Evolutionary conservation across 2,329 filamentous ascomycete species (phyloP).

Genomic region (Colletotrichum musicola): DNA sequence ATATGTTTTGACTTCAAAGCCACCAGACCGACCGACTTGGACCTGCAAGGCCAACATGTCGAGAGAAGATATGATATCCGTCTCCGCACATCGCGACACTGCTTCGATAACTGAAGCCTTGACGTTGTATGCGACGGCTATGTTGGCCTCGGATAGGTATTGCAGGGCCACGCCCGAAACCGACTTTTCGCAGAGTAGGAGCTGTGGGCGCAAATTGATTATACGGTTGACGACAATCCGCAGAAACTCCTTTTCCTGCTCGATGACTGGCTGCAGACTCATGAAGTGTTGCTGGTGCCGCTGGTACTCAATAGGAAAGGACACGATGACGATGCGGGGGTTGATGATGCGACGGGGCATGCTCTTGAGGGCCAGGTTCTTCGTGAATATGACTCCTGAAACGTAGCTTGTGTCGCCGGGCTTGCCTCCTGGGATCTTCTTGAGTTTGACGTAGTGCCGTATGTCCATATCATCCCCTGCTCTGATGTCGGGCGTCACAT

Average conservation of each 20-base stretch:
- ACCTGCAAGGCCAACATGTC: conserved; percentile 88
- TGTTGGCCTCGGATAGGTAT: conserved; percentile 87
- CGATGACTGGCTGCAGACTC: conserved; percentile 96
- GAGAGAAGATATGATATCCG: conserved; percentile 92
- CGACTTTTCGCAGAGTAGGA: conserved; percentile 92
- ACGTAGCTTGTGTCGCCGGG: conserved; percentile 96
- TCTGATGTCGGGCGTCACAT: conserved; percentile 93
- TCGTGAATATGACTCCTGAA: conserved; percentile 96
- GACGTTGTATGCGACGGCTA: conserved; percentile 96
- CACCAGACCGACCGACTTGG: conserved; percentile 82
- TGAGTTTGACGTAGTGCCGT: conserved; percentile 95
- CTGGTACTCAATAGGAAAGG: conserved; percentile 96
- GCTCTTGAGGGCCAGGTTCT: conserved; percentile 95
- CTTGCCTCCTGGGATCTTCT: conserved; percentile 92
- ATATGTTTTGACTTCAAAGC: conserved; percentile 96
- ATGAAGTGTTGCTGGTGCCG: conserved; percentile 93
- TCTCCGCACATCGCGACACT: conserved; percentile 91
- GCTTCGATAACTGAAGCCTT: conserved; percentile 96
- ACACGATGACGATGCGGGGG: conserved; percentile 91
- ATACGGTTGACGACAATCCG: conserved; percentile 93
- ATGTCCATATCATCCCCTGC: conserved; percentile 96
- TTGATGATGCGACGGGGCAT: conserved; percentile 90
- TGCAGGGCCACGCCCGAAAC: conserved; percentile 92
- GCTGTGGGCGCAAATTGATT: conserved; percentile 83
- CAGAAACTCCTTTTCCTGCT: conserved; percentile 94